Evolutionary conservation across 306 rosid genomes (phyloP).

Genomic region (Prunus armeniaca): DNA sequence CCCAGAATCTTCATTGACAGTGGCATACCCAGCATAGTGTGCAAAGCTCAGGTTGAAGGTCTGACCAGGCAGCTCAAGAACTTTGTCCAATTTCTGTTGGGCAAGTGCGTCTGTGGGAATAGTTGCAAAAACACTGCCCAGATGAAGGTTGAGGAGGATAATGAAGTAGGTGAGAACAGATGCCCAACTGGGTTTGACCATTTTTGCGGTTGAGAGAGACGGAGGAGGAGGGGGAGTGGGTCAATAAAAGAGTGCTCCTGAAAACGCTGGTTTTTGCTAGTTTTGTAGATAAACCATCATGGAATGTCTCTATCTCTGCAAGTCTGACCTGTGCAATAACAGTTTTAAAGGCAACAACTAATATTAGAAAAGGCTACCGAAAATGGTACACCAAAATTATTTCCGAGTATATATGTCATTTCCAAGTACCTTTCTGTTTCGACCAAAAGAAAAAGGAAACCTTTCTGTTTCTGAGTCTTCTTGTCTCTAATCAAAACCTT

Average conservation of each 20-base stretch:
- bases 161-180: constrained; percentile 21
- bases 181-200: constrained; percentile 25
- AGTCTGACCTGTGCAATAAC: not conserved
- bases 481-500: not conserved
- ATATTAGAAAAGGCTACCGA: not conserved
- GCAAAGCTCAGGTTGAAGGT: constrained; percentile 41
- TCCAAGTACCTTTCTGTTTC: not conserved
- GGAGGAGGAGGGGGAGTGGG: not conserved
- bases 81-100: constrained; percentile 47
- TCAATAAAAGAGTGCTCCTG: no score
- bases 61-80: constrained; percentile 53
- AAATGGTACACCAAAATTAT: not conserved
- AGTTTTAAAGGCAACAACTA: not conserved
- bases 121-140: constrained; percentile 16
- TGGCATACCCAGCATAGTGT: constrained; percentile 65
- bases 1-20: constrained; percentile 56
- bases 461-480: not conserved
- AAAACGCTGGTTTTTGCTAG: no score
- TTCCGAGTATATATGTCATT: not conserved
- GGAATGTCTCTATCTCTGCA: no score
- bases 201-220: not conserved
- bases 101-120: constrained; percentile 28
- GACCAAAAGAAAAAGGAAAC: not conserved
- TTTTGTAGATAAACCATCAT: not conserved
- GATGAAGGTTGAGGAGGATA: constrained; percentile 24